Evolutionary conservation across 192 early-diverging fungal species (phyloP), one percentile per base, ranked within the genome.

Genomic region (Coemansia sp.): DNA sequence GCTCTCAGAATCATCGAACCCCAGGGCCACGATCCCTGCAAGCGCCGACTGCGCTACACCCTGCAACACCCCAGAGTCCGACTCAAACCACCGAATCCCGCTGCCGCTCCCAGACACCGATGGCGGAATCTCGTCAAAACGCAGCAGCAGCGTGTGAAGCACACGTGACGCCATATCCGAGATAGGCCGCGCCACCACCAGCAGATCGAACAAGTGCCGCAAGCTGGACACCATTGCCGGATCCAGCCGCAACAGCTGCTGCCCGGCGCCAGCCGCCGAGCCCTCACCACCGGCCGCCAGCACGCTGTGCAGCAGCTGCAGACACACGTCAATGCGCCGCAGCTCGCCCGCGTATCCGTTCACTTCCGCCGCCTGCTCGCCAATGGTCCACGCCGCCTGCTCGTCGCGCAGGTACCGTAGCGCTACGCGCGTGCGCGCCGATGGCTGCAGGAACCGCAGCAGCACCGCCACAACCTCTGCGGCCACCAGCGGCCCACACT

Each of bases 1-100:
- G 21, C 32, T 27, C 24, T 43, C 55, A 3, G 38, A 19, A 12
- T 40, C 44, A 7, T 51, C 35, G n/a, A 75, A 48, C 2, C 72
- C 72, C 10, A 58, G 25, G 0, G 48, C 12, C 28, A 78, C 75
- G 42, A 78, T 46, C 1, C 56, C 62, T 0, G 59, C 24, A 30
- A 78, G 28, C 21, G 69, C 65, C 2, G 33, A 18, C 2, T 69
- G 57, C 10, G 65, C 75, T 24, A 50, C 54, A 3, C n/a, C 25
- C 9, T 64, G 62, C 6, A 78, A 50, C 3, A 52, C 27, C 0
- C 16, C 30, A 0, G 61, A 6, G 44, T 78, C 69, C 6, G 69
- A 56, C 52, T 78, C 69, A 35, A 68, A 78, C 75, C 75, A 78
- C 33, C 14, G 58, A 8, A 50, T n/a, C n/a, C n/a, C n/a, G n/a